Evolutionary conservation across 768 basidiomycete species (phyloP).

Genomic region (Sistotremastrum suecicum): DNA sequence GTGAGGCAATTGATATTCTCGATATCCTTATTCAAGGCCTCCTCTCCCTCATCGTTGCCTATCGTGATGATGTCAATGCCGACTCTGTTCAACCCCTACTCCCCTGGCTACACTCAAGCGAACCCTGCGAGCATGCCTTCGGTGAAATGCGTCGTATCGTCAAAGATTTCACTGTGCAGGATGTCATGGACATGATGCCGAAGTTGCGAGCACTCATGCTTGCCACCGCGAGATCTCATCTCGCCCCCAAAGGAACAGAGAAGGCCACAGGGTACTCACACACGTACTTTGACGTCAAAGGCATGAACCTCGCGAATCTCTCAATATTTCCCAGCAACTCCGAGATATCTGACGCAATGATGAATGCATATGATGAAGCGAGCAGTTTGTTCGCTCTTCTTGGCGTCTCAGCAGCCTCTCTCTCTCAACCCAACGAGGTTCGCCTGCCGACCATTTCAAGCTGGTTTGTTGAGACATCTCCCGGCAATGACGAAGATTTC

Average conservation of each 20-base stretch:
- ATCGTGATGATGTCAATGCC: slow-evolving; percentile 6
- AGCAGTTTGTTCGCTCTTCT: slow-evolving; percentile 8
- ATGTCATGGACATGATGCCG: slow-evolving; percentile 10
- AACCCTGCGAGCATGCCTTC: slow-evolving; percentile 18
- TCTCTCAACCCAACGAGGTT: too few species aligned
- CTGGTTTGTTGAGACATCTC: too few species aligned
- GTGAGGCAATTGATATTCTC: slow-evolving; percentile 12
- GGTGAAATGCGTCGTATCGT: slow-evolving; percentile 11
- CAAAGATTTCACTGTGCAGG: slow-evolving; percentile 12
- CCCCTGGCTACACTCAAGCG: slow-evolving; percentile 20
- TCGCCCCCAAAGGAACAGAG: too few species aligned
- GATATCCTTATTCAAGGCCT: slow-evolving; percentile 11
- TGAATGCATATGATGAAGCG: slow-evolving; percentile 8
- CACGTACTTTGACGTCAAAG: slow-evolving; percentile 14
- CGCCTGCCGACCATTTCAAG: too few species aligned
- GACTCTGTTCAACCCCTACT: slow-evolving; percentile 16
- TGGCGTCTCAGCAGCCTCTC: too few species aligned
- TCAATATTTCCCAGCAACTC: slow-evolving; percentile 10
- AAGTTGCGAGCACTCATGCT: slow-evolving; percentile 11
- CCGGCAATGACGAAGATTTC: too few species aligned
- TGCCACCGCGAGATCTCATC: too few species aligned
- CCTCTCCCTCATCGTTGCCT: slow-evolving; percentile 10
- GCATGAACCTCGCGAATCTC: slow-evolving; percentile 11
- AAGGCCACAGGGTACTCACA: slow-evolving; percentile 18
- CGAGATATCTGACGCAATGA: slow-evolving; percentile 7